Percentiles rank a stretch among this genome's conserved stretches.
These are phyloP conservation scores for Botrytis aclada DNA, from an alignment of 2,329 filamentous ascomycete species.

Conservation along the genomic window DNA sequence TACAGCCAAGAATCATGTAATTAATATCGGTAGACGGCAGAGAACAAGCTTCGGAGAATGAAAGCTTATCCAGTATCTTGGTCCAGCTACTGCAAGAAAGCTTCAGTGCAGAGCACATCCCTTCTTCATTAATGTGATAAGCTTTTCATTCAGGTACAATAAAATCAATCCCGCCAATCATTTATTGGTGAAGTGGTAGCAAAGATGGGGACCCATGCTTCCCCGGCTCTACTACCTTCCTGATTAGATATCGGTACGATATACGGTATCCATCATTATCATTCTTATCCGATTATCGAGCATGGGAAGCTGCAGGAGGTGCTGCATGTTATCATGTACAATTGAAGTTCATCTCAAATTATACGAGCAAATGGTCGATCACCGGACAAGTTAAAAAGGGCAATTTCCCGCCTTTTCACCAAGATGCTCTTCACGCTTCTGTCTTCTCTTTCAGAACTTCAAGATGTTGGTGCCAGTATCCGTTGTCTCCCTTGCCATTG, in stretches of 20 bases:
- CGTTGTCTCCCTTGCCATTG: constrained; percentile 20
- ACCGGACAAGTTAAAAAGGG: constrained; percentile 2
- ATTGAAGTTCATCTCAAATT: background rate
- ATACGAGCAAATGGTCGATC: background rate
- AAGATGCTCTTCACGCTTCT: background rate
- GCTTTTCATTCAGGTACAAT: constrained; percentile 12
- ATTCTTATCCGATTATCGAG: background rate
- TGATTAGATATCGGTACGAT: background rate
- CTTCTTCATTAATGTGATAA: background rate
- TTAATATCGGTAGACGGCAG: background rate
- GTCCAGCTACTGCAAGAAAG: background rate
- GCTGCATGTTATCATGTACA: background rate
- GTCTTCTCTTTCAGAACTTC: background rate
- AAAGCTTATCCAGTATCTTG: background rate
- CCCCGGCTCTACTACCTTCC: constrained; percentile 13
- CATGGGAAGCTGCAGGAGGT: constrained; percentile 3
- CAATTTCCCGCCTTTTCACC: background rate
- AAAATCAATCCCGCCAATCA: background rate
- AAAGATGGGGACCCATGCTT: background rate
- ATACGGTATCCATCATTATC: constrained; percentile 9
- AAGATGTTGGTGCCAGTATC: constrained; percentile 20
- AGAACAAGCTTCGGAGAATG: background rate
- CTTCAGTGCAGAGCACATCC: background rate
- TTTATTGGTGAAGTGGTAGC: background rate
- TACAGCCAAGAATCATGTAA: background rate